Evolutionary conservation across 2,329 filamentous ascomycete species (phyloP), one percentile per base, ranked within the genome.

Genomic region (Hypoxylon sp.): DNA sequence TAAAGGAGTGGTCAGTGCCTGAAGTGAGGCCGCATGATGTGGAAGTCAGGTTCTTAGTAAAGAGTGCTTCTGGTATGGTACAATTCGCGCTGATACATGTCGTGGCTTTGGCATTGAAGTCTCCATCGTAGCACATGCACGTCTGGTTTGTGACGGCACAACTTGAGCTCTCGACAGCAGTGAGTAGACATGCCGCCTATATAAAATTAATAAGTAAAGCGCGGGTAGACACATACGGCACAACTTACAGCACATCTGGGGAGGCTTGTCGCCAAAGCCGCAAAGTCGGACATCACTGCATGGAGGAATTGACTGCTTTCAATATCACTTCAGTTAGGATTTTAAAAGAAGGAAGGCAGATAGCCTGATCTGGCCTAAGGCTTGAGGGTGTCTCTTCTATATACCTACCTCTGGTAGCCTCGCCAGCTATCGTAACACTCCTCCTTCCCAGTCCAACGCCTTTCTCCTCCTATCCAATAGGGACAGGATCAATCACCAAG

Each of bases 101-200:
- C 14, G 36, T 41, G n/a, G 36, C 36, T 41, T 41, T 7, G n/a
- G n/a, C 36, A n/a, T 41, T 41, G 36, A 41, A n/a, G n/a, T 41
- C 36, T 17, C 36, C 7, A 19, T 41, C n/a, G 6, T 17, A n/a
- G 6, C 36, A 41, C n/a, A 41, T 17, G 6, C 36, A 41, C 2
- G 36, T 41, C 19, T 41, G 36, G 36, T 41, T 41, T 41, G 36
- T 41, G 36, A 41, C 13, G 36, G 36, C 36, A n/a, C 36, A 41
- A 19, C 5, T 41, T 7, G 36, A 41, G 36, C 36, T 41, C 36
- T 41, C 36, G 14, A 41, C n/a, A n/a, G 36, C 36, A 1, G 36
- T 41, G 36, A 41, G 36, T 5, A 41, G 3, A n/a, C 36, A 41
- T 41, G 36, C n/a, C 2, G 36, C 6, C 36, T 41, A 41, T 3